Base-by-base conservation (phyloP, 306 rosid genomes). In the Potentilla sterilis region DNA sequence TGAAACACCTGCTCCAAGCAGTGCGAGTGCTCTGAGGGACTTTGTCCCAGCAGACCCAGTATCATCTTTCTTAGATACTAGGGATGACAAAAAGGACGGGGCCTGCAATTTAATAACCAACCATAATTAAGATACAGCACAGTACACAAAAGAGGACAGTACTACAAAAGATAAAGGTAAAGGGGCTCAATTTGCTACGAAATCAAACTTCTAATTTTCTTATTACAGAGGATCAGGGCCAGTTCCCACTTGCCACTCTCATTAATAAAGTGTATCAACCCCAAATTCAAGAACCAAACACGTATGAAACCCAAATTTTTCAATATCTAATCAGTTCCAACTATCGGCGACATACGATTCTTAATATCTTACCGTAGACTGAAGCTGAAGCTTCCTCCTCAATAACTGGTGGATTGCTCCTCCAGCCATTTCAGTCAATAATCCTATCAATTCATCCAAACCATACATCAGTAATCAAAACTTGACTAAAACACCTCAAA, bases 1-100 rank as follows among this genome's bases (percentile, higher is more conserved):
- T 5, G 98, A 88, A 58, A 96, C 78, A 57, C 98, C 90, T 41
- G 92, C 99, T 77, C 98, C 99, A 77, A 96, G 62, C 65, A 96
- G 88, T 9, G 98, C 99, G 81, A 96, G 86, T 58, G 87, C 93
- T 82, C 97, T 89, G 15, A 96, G 76, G 64, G 98, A 89, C 75
- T 81, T 88, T 14, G 78, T 38, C 37, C 97, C 86, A 49, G 87
- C 76, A 83, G 95, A 84, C 41, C 86, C 88, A 48, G 76, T 73
- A 78, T 77, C 92, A 63, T 88, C 88, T 65, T 83, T 88, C 88
- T 83, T 90, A 8, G 86, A 54, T 74, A 86, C 37, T 18, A 92
- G 80, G 66, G 96, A 84, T 67, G 97, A 77, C 78, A 83, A 10
- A 69, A 81, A 79, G 46, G 88, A 79, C 63, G 89, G 59, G 55